Conservation (phyloP, 2,329 filamentous ascomycete species). For the Colletotrichum shisoi region DNA sequence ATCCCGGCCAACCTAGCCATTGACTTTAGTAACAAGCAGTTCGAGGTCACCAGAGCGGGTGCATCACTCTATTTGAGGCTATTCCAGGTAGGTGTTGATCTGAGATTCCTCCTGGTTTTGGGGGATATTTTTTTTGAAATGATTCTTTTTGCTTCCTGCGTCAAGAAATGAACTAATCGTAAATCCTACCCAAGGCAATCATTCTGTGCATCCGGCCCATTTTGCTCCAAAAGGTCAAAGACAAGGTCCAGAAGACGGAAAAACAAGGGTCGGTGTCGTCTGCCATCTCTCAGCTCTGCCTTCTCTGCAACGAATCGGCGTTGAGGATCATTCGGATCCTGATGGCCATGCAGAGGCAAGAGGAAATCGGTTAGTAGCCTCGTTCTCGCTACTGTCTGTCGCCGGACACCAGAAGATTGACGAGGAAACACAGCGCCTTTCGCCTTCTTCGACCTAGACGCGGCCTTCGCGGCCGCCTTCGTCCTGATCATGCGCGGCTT, state of each 20-base stretch:
- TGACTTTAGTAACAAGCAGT: constrained; percentile 41
- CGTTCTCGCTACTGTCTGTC: not conserved
- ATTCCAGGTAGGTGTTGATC: constrained; percentile 40
- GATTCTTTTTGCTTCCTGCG: too few species aligned
- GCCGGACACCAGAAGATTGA: not conserved
- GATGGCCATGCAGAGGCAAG: constrained; percentile 40
- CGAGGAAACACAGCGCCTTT: constrained; percentile 40
- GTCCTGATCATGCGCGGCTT: constrained; percentile 45
- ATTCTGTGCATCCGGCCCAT: constrained; percentile 45
- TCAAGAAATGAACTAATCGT: not conserved
- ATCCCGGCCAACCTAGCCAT: constrained; percentile 42
- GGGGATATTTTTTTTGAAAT: rapidly evolving
- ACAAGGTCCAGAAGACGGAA: constrained; percentile 42
- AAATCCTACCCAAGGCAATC: constrained; percentile 45
- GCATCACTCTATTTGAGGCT: constrained; percentile 45
- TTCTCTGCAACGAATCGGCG: constrained; percentile 44
- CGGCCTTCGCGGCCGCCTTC: constrained; percentile 45
- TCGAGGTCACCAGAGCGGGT: constrained; percentile 42
- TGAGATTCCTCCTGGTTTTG: too few species aligned
- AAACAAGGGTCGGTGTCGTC: constrained; percentile 40
- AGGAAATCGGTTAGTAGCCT: constrained; percentile 40
- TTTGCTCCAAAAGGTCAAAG: constrained; percentile 45
- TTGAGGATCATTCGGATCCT: constrained; percentile 44
- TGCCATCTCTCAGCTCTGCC: constrained; percentile 39
- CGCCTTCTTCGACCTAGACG: constrained; percentile 45